A percentile compares a stretch with the other conserved stretches of the same genome.
phyloP scores from a whole-genome alignment of 2,329 filamentous ascomycete species.

The Nectriaceae sp. region DNA sequence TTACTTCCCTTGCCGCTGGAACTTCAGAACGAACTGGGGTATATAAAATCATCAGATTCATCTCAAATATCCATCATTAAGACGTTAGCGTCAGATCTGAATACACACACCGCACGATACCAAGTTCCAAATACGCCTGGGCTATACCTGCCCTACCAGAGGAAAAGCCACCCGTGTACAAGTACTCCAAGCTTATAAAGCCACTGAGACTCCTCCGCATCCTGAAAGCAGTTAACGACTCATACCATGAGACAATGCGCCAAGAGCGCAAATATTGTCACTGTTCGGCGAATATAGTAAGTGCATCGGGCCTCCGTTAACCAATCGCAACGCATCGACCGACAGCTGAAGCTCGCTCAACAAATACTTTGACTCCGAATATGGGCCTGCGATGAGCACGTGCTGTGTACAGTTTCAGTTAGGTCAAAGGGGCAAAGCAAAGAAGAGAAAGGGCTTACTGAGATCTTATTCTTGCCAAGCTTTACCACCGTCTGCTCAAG shows the following conservation, averaged over 20 bases:
- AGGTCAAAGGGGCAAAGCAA: background rate
- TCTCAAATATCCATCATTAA: no score
- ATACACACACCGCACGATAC: no score
- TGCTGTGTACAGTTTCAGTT: background rate
- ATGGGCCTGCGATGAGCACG: constrained; percentile 5
- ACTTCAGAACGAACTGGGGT: no score
- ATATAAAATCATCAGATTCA: no score
- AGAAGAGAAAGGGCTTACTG: background rate
- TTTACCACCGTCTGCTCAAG: background rate
- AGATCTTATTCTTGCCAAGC: background rate
- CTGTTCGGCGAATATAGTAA: constrained; percentile 1
- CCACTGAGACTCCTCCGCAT: no score
- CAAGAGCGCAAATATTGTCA: constrained; percentile 5
- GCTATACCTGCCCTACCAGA: no score
- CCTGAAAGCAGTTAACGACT: constrained; percentile 1
- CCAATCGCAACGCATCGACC: background rate
- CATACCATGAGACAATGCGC: constrained; percentile 5
- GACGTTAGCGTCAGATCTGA: no score
- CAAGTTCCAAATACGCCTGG: no score
- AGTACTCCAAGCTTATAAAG: no score
- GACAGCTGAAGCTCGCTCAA: background rate
- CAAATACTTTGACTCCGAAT: constrained; percentile 7
- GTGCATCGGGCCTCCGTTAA: background rate
- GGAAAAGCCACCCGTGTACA: no score
- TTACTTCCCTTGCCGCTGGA: no score